A percentile compares a stretch with the other conserved stretches of the same genome.
phyloP scores from a whole-genome alignment of 371 early-diverging fungal genomes.

The Mucor circinelloides region DNA sequence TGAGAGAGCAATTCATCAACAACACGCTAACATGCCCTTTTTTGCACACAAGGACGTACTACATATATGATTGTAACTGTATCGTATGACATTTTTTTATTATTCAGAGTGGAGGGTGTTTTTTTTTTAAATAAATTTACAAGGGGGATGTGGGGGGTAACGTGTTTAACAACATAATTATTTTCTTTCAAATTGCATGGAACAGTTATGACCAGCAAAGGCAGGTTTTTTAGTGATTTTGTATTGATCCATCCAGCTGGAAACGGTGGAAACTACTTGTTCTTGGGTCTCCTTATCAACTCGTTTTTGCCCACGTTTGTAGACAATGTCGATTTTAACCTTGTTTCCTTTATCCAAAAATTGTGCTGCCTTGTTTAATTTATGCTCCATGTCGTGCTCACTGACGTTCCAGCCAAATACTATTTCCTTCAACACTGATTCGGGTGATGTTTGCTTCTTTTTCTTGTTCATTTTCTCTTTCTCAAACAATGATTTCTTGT shows the following conservation, averaged over 20 bases:
- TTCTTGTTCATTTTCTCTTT: slow-evolving; percentile 54
- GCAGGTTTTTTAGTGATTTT: slow-evolving; percentile 37
- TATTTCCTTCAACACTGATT: slow-evolving; percentile 53
- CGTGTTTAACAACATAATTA: neutral
- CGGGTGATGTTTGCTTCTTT: slow-evolving; percentile 48
- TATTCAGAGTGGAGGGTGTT: neutral
- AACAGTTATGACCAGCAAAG: slow-evolving; percentile 33
- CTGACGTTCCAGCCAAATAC: slow-evolving; percentile 64
- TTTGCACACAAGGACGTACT: neutral
- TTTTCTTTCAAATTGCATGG: slow-evolving; percentile 41
- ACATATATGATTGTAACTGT: neutral
- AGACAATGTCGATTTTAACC: slow-evolving; percentile 58
- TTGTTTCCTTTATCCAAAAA: slow-evolving; percentile 63
- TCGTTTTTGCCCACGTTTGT: slow-evolving; percentile 50
- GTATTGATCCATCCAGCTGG: slow-evolving; percentile 26
- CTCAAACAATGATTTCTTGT: slow-evolving; percentile 57
- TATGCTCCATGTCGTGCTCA: slow-evolving; percentile 60
- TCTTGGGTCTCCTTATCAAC: slow-evolving; percentile 24
- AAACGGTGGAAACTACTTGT: slow-evolving; percentile 24
- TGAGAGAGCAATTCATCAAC: no score
- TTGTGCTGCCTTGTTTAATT: slow-evolving; percentile 50
- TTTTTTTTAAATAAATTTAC: neutral
- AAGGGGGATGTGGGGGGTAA: neutral
- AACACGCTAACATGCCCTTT: no score
- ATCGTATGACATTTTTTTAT: neutral